Percentiles rank a stretch among this genome's conserved stretches.
These are phyloP conservation scores for Mucuna pruriens DNA, from an alignment of 306 rosid species.

Conservation along the genomic window DNA sequence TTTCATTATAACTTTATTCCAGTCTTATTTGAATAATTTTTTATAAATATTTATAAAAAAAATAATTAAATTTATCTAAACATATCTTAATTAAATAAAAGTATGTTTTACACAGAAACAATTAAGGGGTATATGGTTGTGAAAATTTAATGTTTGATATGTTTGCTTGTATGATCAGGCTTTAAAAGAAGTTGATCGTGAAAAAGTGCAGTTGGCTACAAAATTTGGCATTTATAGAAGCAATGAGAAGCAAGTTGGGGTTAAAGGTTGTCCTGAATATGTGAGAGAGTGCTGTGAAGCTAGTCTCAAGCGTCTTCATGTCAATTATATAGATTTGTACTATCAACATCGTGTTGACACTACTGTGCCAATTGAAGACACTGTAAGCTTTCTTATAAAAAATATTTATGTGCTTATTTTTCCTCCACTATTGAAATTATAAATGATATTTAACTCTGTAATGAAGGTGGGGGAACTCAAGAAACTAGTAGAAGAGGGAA, in stretches of 20 bases:
- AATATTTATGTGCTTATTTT: not conserved
- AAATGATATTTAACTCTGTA: not conserved
- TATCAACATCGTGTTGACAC: constrained; percentile 63
- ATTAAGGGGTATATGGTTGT: too few relatives aligned
- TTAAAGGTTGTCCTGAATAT: constrained; percentile 63
- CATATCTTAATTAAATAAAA: too few relatives aligned
- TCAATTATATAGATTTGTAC: constrained; percentile 58
- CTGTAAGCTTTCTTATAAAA: constrained; percentile 45
- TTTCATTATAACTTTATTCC: not conserved
- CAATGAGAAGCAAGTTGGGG: constrained; percentile 19
- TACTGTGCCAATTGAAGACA: constrained; percentile 71
- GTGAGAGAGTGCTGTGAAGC: constrained; percentile 68
- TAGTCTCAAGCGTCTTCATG: constrained; percentile 57
- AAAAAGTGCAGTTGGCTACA: constrained; percentile 66
- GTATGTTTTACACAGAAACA: too few relatives aligned
- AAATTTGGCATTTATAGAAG: constrained; percentile 54
- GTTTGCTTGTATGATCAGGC: constrained; percentile 49
- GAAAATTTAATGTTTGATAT: not conserved
- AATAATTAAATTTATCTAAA: too few relatives aligned
- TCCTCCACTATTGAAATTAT: not conserved
- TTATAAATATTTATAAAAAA: too few relatives aligned
- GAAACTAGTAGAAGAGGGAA: constrained; percentile 65
- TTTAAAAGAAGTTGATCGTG: constrained; percentile 66
- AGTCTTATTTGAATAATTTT: too few relatives aligned
- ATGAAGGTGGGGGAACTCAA: constrained; percentile 64